These are phyloP conservation scores for Glycine tomentella DNA, from an alignment of 306 rosid species.

Conservation along the genomic window DNA sequence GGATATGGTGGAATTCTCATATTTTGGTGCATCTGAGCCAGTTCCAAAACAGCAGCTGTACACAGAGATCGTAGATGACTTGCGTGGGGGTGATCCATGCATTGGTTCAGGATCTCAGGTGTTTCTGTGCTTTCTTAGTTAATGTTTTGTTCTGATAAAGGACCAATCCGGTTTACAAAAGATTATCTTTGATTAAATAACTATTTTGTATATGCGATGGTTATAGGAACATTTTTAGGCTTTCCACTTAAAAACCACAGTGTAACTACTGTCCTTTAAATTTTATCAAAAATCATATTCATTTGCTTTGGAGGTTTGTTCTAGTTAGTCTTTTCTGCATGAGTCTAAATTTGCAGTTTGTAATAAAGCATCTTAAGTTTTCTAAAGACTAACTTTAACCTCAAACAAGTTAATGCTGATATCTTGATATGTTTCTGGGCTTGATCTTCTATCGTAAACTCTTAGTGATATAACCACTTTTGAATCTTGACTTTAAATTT, in stretches of 20 bases:
- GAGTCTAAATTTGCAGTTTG: slow-evolving; percentile 28
- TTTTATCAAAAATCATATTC: not conserved
- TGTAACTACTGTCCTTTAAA: slow-evolving; percentile 7
- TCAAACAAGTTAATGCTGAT: slow-evolving; percentile 18
- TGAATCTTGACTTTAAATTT: not conserved
- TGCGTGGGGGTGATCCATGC: slow-evolving; percentile 94
- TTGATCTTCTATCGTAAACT: slow-evolving; percentile 24
- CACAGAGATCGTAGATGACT: slow-evolving; percentile 91
- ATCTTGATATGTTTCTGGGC: slow-evolving; percentile 12
- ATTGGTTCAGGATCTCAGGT: slow-evolving; percentile 99
- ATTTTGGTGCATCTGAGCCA: slow-evolving; percentile 98
- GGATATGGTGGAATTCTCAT: slow-evolving; percentile 96
- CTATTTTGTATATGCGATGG: slow-evolving; percentile 13
- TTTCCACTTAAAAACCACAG: not conserved
- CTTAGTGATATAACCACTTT: slow-evolving; percentile 18
- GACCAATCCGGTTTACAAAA: slow-evolving; percentile 11
- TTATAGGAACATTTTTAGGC: slow-evolving; percentile 18
- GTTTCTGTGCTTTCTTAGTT: slow-evolving; percentile 44
- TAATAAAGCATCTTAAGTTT: slow-evolving; percentile 24
- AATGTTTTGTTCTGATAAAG: slow-evolving; percentile 24
- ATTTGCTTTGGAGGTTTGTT: slow-evolving; percentile 19
- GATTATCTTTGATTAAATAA: slow-evolving; percentile 24
- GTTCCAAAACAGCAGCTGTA: slow-evolving; percentile 93
- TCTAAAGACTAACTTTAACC: not conserved
- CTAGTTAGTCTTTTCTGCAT: not conserved